Evolutionary conservation across 2,329 filamentous ascomycete genomes (phyloP).

Genomic region (Nemania serpens): DNA sequence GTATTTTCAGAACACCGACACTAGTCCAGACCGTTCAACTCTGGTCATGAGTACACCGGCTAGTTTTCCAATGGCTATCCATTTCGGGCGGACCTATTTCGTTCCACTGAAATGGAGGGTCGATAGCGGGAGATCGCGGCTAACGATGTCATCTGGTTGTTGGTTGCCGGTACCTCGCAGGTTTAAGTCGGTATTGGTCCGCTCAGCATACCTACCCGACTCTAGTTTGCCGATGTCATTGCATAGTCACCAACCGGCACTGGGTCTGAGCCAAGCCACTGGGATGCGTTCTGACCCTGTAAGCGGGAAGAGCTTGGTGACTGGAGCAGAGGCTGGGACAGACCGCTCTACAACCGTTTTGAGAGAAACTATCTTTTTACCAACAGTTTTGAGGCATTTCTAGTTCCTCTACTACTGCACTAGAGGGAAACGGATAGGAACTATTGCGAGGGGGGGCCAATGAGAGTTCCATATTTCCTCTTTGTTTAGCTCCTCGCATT

Average conservation of each 20-base stretch:
- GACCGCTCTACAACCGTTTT: neutral
- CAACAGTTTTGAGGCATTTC: neutral
- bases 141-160: constrained; percentile 6
- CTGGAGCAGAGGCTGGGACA: constrained; percentile 11
- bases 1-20: neutral
- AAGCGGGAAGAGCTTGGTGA: neutral
- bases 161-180: neutral
- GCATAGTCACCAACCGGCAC: constrained; percentile 16
- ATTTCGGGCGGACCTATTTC: neutral
- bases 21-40: neutral
- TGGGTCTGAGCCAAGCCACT: constrained; percentile 17
- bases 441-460: neutral
- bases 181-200: constrained; percentile 18
- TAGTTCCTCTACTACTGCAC: too few relatives aligned
- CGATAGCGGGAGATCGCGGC: neutral
- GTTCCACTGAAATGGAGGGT: constrained; percentile 1
- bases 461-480: neutral
- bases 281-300: constrained; percentile 8
- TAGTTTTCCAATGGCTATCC: neutral
- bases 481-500: neutral
- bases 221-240: constrained; percentile 20
- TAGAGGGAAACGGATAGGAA: neutral
- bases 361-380: neutral
- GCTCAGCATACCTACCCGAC: constrained; percentile 20
- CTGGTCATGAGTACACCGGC: neutral